These are phyloP conservation scores for Leccinum angustisporum DNA, from an alignment of 1,284 basidiomycete species.

Conservation along the genomic window DNA sequence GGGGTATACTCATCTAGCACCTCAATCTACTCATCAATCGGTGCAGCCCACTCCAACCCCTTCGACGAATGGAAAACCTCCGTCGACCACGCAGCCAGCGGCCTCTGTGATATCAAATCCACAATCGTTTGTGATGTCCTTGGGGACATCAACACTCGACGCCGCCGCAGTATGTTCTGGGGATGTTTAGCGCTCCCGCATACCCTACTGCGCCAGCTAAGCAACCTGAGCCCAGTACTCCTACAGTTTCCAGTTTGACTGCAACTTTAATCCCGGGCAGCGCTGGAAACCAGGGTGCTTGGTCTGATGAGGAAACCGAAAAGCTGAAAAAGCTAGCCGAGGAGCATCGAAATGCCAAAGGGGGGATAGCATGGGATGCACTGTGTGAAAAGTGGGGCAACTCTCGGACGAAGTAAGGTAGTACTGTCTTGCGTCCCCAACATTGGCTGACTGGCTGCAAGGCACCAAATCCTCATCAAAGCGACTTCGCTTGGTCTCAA, in stretches of 20 bases:
- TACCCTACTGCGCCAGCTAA: constrained; percentile 46
- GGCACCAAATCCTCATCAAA: constrained; percentile 77
- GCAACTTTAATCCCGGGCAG: constrained; percentile 32
- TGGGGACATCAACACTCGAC: constrained; percentile 42
- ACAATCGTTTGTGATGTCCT: constrained; percentile 66
- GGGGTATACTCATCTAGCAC: constrained; percentile 33
- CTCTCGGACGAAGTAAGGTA: constrained; percentile 40
- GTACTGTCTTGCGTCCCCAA: neutral
- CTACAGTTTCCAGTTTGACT: constrained; percentile 25
- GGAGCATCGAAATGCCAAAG: constrained; percentile 51
- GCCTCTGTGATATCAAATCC: constrained; percentile 61
- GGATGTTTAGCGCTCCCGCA: constrained; percentile 42
- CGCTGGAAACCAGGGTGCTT: constrained; percentile 63
- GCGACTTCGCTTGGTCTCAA: constrained; percentile 73
- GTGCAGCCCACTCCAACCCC: constrained; percentile 31
- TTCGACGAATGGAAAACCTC: constrained; percentile 27
- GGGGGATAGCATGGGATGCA: constrained; percentile 75
- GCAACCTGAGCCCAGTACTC: constrained; percentile 29
- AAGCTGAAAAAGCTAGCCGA: constrained; percentile 64
- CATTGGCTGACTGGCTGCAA: constrained; percentile 31
- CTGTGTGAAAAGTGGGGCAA: constrained; percentile 70
- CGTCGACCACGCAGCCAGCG: constrained; percentile 28
- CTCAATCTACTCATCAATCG: constrained; percentile 22
- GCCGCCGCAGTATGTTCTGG: constrained; percentile 40
- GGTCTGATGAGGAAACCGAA: constrained; percentile 75